phyloP scores from a whole-genome alignment of 768 basidiomycete species.

The Crassisporium funariophilum region DNA sequence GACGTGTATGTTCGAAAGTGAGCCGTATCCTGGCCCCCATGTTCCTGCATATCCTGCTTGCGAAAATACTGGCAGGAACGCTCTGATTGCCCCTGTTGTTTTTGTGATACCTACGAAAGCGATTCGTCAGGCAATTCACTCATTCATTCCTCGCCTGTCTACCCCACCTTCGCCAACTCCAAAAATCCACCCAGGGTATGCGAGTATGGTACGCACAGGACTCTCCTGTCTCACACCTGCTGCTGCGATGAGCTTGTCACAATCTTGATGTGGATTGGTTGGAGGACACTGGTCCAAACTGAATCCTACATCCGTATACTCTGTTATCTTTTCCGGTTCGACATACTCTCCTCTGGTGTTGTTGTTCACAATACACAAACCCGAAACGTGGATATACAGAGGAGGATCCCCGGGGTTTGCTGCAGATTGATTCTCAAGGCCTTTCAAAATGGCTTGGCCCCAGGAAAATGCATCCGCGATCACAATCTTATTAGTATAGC shows the following conservation, averaged over 20 bases:
- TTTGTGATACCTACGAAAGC: constrained; percentile 36
- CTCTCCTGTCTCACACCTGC: constrained; percentile 42
- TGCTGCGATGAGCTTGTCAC: constrained; percentile 35
- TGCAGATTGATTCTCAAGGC: constrained; percentile 38
- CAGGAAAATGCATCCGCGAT: not conserved
- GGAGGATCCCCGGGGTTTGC: constrained; percentile 39
- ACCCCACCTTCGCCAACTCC: constrained; percentile 41
- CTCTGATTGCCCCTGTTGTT: constrained; percentile 36
- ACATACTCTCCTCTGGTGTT: constrained; percentile 40
- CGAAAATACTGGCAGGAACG: constrained; percentile 36
- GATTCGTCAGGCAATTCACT: not conserved
- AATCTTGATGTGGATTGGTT: constrained; percentile 22
- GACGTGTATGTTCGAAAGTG: constrained; percentile 41
- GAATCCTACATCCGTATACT: constrained; percentile 41
- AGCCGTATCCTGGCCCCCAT: constrained; percentile 42
- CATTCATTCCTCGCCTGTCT: not conserved
- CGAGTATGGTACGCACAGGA: constrained; percentile 45
- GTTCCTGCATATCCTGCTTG: constrained; percentile 38
- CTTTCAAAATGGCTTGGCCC: constrained; percentile 36
- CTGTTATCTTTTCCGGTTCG: constrained; percentile 26
- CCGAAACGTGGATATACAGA: constrained; percentile 46
- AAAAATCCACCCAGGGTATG: constrained; percentile 45
- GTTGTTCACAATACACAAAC: constrained; percentile 41
- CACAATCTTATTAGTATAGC: not conserved
- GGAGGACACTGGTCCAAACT: constrained; percentile 28